Base-by-base conservation (phyloP, 345 rosid genomes). In the Arabis hirsuta region DNA sequence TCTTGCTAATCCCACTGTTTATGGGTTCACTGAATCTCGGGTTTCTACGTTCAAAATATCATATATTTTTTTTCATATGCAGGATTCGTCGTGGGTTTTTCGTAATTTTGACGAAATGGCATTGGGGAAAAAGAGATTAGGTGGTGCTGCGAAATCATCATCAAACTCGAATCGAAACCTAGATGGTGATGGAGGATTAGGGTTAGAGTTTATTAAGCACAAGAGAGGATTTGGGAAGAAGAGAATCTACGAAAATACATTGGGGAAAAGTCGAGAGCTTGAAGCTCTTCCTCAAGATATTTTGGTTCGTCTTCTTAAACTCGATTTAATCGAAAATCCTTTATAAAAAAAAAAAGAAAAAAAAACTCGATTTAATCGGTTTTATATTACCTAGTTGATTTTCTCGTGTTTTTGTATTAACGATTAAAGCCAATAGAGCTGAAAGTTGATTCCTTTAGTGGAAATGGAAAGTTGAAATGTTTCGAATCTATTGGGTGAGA, bases 241-340 rank as follows among this genome's bases (percentile, higher is more conserved):
- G 55, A 85, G 90, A 82, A 76, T 67, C 29, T 76, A 85, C 55
- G 73, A 83, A 6, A 78, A 66, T 54, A 63, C 55, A 65, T 19
- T 38, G 72, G 2, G 50, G 11, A 81, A 73, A 13, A 76, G 62
- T 56, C 80, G 79, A 43, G n/a, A 61, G 31, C 81, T 92, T 16
- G 96, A 92, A 77, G 14, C 82, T 66, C 73, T 92, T 54, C 98
- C 72, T 54, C 88, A 84, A 63, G 97, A 92, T 55, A 46, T 90
- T 53, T 78, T 92, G 82, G 97, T 92, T 48, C 9, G 89, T 73
- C 5, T 64, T 4, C 16, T 58, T 47, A 16, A 46, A 45, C 38
- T 36, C 46, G 7, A 27, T 27, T 27, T 10, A 54, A 16, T 16
- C 24, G 2, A 22, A 22, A 42, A 8, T n/a, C 24, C 29, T 27